These are phyloP conservation scores for Poronia punctata DNA, from an alignment of 495 filamentous ascomycete genomes.

Conservation along the genomic window DNA sequence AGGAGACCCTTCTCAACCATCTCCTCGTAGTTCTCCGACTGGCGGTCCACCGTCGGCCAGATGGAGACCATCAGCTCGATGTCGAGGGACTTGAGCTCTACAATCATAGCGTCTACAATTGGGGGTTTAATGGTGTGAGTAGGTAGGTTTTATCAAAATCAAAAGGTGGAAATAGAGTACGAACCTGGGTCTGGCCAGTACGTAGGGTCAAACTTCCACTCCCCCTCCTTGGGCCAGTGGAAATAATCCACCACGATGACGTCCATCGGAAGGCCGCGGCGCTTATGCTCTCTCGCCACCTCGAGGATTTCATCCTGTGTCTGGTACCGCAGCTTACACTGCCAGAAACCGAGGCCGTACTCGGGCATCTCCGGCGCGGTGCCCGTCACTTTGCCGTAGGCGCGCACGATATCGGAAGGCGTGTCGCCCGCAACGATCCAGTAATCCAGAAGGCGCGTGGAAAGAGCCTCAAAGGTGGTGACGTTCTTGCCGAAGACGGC, in stretches of 20 bases:
- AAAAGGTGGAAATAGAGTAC: neutral
- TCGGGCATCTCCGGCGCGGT: constrained; percentile 56
- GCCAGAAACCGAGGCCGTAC: constrained; percentile 57
- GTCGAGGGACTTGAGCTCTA: constrained; percentile 43
- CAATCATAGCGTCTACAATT: constrained; percentile 40
- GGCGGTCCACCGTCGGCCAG: constrained; percentile 51
- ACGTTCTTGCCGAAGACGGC: constrained; percentile 50
- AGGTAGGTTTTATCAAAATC: constrained; percentile 11
- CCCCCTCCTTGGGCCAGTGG: constrained; percentile 54
- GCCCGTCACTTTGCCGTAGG: constrained; percentile 45
- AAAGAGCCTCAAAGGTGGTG: constrained; percentile 53
- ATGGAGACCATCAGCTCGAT: constrained; percentile 56
- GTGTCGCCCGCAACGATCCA: constrained; percentile 52
- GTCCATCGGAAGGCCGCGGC: constrained; percentile 44
- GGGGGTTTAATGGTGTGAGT: neutral
- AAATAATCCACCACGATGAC: constrained; percentile 57
- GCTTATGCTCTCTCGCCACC: constrained; percentile 47
- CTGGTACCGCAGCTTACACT: constrained; percentile 54
- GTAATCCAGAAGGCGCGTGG: constrained; percentile 47
- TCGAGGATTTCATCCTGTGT: constrained; percentile 51
- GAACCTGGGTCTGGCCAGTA: constrained; percentile 46
- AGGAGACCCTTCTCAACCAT: constrained; percentile 49
- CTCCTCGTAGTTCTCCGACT: constrained; percentile 45
- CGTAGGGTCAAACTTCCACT: constrained; percentile 50
- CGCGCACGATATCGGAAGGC: constrained; percentile 45